phyloP scores from a whole-genome alignment of 345 rosid species.

The Citrus unshiu region DNA sequence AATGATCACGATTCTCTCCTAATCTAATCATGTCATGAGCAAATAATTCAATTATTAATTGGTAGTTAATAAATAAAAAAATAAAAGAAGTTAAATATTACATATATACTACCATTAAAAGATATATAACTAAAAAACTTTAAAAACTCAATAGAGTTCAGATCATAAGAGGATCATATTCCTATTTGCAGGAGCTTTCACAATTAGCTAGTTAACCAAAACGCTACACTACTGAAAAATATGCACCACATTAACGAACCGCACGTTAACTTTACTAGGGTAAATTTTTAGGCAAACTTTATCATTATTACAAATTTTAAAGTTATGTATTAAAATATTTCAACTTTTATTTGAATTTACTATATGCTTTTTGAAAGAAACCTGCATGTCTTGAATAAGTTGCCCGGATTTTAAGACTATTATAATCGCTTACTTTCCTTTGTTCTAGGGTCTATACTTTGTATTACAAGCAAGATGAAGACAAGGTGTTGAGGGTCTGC shows the following conservation, averaged over 20 bases:
- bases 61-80: no score
- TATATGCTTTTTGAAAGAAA: not conserved
- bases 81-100: no score
- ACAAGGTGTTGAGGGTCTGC: not conserved
- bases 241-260: no score
- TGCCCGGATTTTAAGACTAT: not conserved
- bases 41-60: no score
- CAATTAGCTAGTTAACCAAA: not conserved
- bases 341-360: not conserved
- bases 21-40: fast-evolving
- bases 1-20: fast-evolving
- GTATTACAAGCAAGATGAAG: not conserved
- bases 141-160: no score
- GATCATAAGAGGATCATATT: no score
- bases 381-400: not conserved
- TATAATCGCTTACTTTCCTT: not conserved
- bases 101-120: no score
- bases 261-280: no score
- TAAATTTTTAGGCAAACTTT: no score
- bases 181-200: not conserved
- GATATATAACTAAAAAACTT: fast-evolving
- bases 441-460: not conserved
- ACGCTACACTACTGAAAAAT: no score
- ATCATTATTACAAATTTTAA: no score
- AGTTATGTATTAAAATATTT: no score